These are phyloP conservation scores for Leccinum variicolor DNA, from an alignment of 768 basidiomycete genomes.

Conservation along the genomic window DNA sequence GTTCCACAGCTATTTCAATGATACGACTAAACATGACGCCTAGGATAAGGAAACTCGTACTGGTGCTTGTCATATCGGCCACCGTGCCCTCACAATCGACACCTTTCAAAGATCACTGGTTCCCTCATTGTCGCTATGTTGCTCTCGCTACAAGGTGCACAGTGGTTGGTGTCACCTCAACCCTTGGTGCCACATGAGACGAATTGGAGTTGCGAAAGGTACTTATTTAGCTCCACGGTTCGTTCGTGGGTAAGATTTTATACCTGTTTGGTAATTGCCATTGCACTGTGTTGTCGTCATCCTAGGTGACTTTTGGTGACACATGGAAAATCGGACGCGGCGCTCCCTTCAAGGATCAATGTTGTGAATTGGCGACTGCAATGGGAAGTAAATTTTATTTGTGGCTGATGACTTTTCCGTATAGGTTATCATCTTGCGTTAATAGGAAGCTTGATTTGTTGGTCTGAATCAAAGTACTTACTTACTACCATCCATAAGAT, in stretches of 20 bases:
- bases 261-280: not conserved
- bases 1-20: not conserved
- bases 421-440: too few relatives aligned
- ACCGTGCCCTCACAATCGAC: conserved; percentile 75
- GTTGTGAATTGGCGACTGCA: conserved; percentile 49
- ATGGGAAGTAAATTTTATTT: not conserved
- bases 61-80: conserved; percentile 77
- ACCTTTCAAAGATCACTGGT: conserved; percentile 85
- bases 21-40: conserved; percentile 80
- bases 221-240: conserved; percentile 70
- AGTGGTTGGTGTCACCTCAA: conserved; percentile 84
- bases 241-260: not conserved
- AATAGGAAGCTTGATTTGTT: too few relatives aligned
- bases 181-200: conserved; percentile 86
- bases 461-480: too few relatives aligned
- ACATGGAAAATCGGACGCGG: conserved; percentile 86
- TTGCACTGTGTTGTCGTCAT: not conserved
- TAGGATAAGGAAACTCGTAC: conserved; percentile 90
- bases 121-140: conserved; percentile 84
- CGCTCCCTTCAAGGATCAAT: conserved; percentile 78
- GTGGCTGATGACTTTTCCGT: too few relatives aligned
- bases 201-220: conserved; percentile 70
- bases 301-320: conserved; percentile 43
- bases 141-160: conserved; percentile 70
- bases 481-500: too few relatives aligned